phyloP scores from a whole-genome alignment of 306 rosid genomes.

The Prosopis cineraria region DNA sequence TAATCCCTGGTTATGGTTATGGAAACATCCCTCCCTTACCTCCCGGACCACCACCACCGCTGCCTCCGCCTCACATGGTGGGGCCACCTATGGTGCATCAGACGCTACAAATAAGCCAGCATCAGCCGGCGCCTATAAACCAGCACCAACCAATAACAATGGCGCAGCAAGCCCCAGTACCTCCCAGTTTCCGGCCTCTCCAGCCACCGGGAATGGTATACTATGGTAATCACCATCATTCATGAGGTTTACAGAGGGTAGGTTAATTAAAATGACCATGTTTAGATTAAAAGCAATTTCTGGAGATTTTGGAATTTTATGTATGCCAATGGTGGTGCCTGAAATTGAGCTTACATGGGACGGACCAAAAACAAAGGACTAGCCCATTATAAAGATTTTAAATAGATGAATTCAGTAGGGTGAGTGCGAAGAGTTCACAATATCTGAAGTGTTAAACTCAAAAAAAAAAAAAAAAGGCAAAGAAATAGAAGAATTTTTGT shows the following conservation, averaged over 20 bases:
- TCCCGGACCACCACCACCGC: constrained; percentile 40
- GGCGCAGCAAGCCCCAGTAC: constrained; percentile 55
- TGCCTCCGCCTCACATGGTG: constrained; percentile 57
- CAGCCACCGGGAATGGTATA: constrained; percentile 83
- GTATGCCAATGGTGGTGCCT: constrained; percentile 23
- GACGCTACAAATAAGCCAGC: constrained; percentile 46
- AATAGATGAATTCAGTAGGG: neutral
- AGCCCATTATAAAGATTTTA: neutral
- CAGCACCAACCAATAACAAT: constrained; percentile 57
- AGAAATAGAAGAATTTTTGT: neutral
- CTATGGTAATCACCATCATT: constrained; percentile 61
- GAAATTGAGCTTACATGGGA: constrained; percentile 13
- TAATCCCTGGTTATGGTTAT: constrained; percentile 64
- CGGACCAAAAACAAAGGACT: neutral
- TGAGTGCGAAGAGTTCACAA: neutral
- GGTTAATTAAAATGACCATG: constrained; percentile 26
- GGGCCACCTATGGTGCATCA: constrained; percentile 58
- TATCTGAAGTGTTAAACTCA: neutral
- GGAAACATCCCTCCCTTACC: constrained; percentile 62
- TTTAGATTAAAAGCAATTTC: constrained; percentile 23
- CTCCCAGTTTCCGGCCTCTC: constrained; percentile 81
- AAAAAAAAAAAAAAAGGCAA: neutral
- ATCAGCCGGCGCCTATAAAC: constrained; percentile 27
- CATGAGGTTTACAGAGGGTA: constrained; percentile 44
- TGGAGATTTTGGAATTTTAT: constrained; percentile 36